Conservation (phyloP, 148 eudicot genomes). For the Camellia granthamiana region DNA sequence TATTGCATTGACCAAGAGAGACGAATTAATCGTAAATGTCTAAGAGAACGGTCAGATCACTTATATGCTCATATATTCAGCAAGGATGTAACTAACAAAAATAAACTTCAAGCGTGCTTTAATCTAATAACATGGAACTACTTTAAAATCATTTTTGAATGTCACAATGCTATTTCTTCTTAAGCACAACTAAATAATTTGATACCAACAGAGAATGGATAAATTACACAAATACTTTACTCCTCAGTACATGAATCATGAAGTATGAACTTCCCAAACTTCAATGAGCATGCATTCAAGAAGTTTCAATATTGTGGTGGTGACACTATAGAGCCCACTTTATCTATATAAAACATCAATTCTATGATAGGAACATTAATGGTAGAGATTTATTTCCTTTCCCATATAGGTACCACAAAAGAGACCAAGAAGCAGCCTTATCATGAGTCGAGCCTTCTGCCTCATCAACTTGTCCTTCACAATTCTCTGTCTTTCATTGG, state of each 20-base stretch:
- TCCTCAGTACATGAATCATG: neutral
- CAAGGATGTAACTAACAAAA: neutral
- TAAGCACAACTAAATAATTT: neutral
- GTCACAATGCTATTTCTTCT: neutral
- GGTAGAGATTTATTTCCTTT: constrained; percentile 56
- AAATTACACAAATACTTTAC: neutral
- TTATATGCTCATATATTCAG: constrained; percentile 11
- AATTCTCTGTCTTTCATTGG: constrained; percentile 71
- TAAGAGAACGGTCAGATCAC: constrained; percentile 1
- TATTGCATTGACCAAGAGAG: neutral
- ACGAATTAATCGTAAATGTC: neutral
- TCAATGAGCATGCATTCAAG: neutral
- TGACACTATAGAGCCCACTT: neutral
- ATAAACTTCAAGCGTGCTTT: neutral
- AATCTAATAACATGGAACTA: neutral
- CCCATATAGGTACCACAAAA: constrained; percentile 90
- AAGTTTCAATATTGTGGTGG: neutral
- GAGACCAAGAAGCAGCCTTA: constrained; percentile 99
- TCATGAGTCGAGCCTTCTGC: constrained; percentile 80
- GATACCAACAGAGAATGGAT: too few species aligned
- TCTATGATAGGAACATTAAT: constrained; percentile 2
- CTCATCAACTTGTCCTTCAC: constrained; percentile 82
- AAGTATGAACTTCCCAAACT: neutral
- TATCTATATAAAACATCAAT: neutral
- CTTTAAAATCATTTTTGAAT: neutral